These are phyloP conservation scores for Isatis tinctoria DNA, from an alignment of 345 rosid species.

Conservation along the genomic window DNA sequence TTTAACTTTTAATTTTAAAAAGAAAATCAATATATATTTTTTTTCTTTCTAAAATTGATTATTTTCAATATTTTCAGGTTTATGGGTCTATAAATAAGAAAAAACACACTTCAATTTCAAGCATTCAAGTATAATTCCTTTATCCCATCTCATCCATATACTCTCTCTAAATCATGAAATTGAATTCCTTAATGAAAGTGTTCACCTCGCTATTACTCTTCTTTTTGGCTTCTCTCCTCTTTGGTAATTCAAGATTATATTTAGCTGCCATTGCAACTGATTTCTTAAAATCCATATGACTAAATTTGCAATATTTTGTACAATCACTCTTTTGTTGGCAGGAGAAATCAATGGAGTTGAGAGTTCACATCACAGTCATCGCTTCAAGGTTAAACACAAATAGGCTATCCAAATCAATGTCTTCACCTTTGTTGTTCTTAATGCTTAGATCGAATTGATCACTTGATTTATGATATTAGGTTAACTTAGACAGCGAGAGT, in stretches of 20 bases:
- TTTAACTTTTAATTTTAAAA: too few species aligned
- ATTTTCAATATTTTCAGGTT: not conserved
- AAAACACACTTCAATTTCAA: not conserved
- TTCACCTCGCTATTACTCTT: not conserved
- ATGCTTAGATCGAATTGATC: too few species aligned
- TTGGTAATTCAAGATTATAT: not conserved
- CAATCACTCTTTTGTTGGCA: not conserved
- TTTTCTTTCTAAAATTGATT: not conserved
- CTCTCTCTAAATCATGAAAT: too few species aligned
- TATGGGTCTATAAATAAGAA: not conserved
- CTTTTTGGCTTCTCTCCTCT: not conserved
- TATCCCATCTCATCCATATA: too few species aligned
- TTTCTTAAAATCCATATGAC: not conserved
- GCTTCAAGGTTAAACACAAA: not conserved
- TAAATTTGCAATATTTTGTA: not conserved
- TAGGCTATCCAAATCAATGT: too few species aligned
- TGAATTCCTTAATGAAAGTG: not conserved
- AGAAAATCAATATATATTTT: not conserved
- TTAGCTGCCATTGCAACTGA: not conserved
- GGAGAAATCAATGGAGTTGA: constrained; percentile 11
- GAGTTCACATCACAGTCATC: not conserved
- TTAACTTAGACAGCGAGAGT: too few species aligned
- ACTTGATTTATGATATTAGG: too few species aligned
- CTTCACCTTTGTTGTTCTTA: too few species aligned
- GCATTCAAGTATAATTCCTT: too few species aligned